Conservation (phyloP, 768 basidiomycete genomes). For the Butyriboletus loyo region DNA sequence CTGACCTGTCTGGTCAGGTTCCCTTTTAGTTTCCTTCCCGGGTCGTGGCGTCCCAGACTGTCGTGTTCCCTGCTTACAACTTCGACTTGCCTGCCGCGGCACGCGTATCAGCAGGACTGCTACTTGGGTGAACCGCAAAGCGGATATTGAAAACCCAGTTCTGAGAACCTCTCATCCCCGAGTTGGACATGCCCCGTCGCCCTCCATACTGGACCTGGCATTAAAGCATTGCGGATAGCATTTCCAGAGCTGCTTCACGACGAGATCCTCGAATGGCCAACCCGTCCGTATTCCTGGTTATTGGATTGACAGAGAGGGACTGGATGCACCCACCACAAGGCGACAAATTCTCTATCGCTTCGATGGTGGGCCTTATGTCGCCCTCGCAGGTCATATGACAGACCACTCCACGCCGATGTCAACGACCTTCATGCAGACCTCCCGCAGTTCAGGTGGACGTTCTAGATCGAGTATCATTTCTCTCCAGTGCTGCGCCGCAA, state of each 20-base stretch:
- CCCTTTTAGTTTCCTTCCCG: constrained; percentile 14
- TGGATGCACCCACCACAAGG: constrained; percentile 8
- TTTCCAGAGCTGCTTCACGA: constrained; percentile 20
- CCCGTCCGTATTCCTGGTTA: constrained; percentile 20
- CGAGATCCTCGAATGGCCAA: constrained; percentile 23
- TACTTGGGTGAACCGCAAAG: constrained; percentile 21
- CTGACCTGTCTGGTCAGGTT: constrained; percentile 7
- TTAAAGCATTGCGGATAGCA: constrained; percentile 21
- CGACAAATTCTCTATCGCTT: constrained; percentile 32
- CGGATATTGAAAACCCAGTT: constrained; percentile 14
- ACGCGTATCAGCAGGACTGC: constrained; percentile 5
- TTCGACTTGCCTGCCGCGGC: constrained; percentile 7
- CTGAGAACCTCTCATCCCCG: neutral
- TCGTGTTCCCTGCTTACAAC: constrained; percentile 1
- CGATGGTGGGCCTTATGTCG: constrained; percentile 26
- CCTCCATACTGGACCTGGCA: constrained; percentile 8
- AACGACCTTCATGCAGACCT: constrained; percentile 41
- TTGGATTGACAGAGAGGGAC: constrained; percentile 21
- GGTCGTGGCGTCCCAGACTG: constrained; percentile 8
- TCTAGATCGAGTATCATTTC: constrained; percentile 66
- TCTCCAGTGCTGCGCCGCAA: constrained; percentile 44
- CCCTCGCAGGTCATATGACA: constrained; percentile 18
- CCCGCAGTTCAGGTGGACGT: constrained; percentile 41
- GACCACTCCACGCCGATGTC: constrained; percentile 41
- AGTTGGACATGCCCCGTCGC: neutral